Percentiles rank a stretch among this genome's conserved stretches.
Evolutionary conservation across 805 yeast species (phyloP).

Genomic region (Metschnikowia hibisci): DNA sequence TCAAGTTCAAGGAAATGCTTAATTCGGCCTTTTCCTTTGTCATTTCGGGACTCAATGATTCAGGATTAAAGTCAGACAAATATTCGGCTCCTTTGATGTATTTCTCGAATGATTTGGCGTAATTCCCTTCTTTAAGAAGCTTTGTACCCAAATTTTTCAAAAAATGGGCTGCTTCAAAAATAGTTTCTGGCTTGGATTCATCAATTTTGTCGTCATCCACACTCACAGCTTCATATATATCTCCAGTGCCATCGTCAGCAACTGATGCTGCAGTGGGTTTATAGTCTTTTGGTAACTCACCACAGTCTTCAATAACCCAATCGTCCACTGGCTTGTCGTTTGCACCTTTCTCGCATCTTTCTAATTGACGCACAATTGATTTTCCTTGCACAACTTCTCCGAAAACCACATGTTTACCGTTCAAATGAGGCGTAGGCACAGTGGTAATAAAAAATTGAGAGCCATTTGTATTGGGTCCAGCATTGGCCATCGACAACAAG

Average conservation of each 20-base stretch:
- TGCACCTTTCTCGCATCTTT: constrained; percentile 59
- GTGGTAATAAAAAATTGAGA: constrained; percentile 97
- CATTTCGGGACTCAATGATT: constrained; percentile 55
- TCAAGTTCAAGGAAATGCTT: constrained; percentile 62
- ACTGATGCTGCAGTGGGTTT: constrained; percentile 44
- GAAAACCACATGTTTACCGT: constrained; percentile 92
- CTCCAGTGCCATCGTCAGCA: constrained; percentile 79
- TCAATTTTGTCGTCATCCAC: constrained; percentile 71
- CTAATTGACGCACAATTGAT: constrained; percentile 73
- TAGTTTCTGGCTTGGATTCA: constrained; percentile 56
- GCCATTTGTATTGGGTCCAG: constrained; percentile 98
- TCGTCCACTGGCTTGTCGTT: constrained; percentile 69
- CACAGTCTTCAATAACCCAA: constrained; percentile 74
- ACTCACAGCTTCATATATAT: constrained; percentile 68
- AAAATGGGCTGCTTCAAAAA: constrained; percentile 57
- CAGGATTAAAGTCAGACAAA: constrained; percentile 70
- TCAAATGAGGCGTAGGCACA: constrained; percentile 81
- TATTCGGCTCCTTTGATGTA: constrained; percentile 71
- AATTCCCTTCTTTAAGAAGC: constrained; percentile 63
- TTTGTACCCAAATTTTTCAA: constrained; percentile 78
- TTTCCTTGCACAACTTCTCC: constrained; percentile 85
- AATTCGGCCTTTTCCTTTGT: constrained; percentile 47
- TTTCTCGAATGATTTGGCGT: constrained; percentile 55
- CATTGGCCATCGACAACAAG: constrained; percentile 93
- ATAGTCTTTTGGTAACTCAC: constrained; percentile 64